Evolutionary conservation across 2,329 filamentous ascomycete species (phyloP).

Genomic region (Colletotrichum cordylinicola): DNA sequence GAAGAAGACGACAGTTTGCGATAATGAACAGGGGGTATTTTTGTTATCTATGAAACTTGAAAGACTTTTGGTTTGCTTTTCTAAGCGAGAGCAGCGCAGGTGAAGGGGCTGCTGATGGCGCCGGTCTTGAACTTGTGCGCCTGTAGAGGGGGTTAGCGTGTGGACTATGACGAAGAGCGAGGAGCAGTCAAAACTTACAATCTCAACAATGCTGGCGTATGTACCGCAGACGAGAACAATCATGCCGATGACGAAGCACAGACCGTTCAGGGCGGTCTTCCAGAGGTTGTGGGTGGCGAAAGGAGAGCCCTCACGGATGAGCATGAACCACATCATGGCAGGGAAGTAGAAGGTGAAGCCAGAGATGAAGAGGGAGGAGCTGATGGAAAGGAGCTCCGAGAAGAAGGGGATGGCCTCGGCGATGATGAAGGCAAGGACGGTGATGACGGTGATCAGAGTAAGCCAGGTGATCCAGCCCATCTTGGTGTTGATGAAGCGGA

Average conservation of each 20-base stretch:
- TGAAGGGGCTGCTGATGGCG: constrained; percentile 22
- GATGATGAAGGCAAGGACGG: constrained; percentile 72
- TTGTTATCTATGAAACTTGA: background rate
- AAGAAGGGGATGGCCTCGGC: constrained; percentile 78
- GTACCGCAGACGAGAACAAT: constrained; percentile 37
- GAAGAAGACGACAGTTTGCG: background rate
- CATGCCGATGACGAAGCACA: constrained; percentile 35
- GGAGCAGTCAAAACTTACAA: constrained; percentile 7
- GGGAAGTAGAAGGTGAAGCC: constrained; percentile 48
- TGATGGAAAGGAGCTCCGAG: constrained; percentile 66
- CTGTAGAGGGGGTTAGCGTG: background rate
- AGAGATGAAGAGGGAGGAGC: constrained; percentile 53
- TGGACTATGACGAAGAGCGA: background rate
- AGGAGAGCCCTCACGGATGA: constrained; percentile 36
- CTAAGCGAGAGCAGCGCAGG: constrained; percentile 17
- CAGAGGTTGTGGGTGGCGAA: constrained; percentile 34
- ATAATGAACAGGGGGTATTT: background rate
- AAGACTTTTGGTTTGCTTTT: background rate
- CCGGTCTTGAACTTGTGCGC: constrained; percentile 19
- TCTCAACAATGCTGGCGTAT: constrained; percentile 30
- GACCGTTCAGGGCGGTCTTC: constrained; percentile 28
- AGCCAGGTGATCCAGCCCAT: constrained; percentile 63
- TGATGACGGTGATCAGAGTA: constrained; percentile 60
- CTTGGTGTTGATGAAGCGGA: constrained; percentile 52
- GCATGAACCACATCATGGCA: constrained; percentile 49